Percentiles rank a stretch among this genome's conserved stretches.
Conservation (phyloP, 139 green algal species). For the Haematococcus sp. region DNA sequence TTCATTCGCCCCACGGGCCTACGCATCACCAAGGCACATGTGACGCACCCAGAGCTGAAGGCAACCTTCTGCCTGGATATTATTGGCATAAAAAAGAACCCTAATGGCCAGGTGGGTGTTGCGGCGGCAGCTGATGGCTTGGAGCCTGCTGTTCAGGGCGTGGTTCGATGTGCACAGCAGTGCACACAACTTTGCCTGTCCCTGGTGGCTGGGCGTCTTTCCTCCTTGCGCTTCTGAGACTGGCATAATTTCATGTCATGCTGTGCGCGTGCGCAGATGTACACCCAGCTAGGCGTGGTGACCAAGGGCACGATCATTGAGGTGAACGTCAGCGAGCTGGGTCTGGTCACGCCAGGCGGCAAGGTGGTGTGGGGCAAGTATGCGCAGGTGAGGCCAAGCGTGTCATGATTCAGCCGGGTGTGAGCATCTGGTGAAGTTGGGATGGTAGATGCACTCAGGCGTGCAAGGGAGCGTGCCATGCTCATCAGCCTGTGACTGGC, state of each 20-base stretch:
- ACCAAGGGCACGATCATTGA: constrained; percentile 91
- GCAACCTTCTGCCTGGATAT: constrained; percentile 97
- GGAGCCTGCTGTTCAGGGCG: too few relatives aligned
- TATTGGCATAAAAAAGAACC: constrained; percentile 99
- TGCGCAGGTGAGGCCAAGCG: constrained; percentile 72
- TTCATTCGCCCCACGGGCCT: constrained; percentile 96
- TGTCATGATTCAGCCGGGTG: too few relatives aligned
- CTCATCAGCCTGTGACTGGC: neutral
- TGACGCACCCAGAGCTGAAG: constrained; percentile 99
- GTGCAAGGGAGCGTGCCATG: neutral
- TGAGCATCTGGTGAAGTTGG: constrained; percentile 28
- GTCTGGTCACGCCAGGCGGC: constrained; percentile 95
- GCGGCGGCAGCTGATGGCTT: too few relatives aligned
- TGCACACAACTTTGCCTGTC: too few relatives aligned
- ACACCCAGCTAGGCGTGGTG: constrained; percentile 93
- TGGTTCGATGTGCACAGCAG: too few relatives aligned
- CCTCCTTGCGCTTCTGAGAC: too few relatives aligned
- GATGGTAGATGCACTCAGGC: neutral
- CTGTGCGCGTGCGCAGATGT: constrained; percentile 71
- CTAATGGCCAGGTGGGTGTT: constrained; percentile 76
- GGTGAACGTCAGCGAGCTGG: constrained; percentile 98
- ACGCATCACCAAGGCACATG: constrained; percentile 98
- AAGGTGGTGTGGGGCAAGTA: constrained; percentile 99
- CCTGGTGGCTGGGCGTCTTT: too few relatives aligned
- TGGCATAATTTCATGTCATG: too few relatives aligned